Evolutionary conservation across 2,329 filamentous ascomycete genomes (phyloP).

Genomic region (Paraphoma chrysanthemicola): DNA sequence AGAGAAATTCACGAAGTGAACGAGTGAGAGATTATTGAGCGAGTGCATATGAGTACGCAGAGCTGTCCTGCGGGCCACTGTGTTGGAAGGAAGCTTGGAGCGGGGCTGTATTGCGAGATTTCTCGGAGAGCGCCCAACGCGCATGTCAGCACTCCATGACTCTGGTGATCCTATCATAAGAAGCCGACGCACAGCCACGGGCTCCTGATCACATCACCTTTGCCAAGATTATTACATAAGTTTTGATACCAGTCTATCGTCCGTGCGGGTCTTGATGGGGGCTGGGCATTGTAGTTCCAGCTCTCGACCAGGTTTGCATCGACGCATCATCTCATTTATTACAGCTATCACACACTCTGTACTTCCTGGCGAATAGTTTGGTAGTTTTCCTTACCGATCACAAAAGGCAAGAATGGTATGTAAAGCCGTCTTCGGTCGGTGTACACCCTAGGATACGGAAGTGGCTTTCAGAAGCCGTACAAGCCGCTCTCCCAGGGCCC

Average conservation of each 20-base stretch:
- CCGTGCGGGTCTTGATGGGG: conserved; percentile 10
- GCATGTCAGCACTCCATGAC: conserved; percentile 14
- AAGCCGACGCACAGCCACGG: conserved; percentile 17
- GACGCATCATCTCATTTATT: conserved; percentile 8
- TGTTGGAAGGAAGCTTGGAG: conserved; percentile 15
- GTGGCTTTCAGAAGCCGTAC: conserved; percentile 6
- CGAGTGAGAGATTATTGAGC: conserved; percentile 14
- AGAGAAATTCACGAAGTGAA: conserved; percentile 10
- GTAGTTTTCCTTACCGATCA: conserved; percentile 6
- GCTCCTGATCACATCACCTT: conserved; percentile 16
- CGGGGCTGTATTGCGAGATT: conserved; percentile 15
- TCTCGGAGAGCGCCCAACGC: conserved; percentile 7
- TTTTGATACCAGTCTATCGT: conserved; percentile 15
- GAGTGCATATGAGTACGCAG: conserved; percentile 14
- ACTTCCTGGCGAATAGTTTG: conserved; percentile 5
- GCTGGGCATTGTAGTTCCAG: conserved; percentile 11
- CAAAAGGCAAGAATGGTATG: conserved; percentile 4
- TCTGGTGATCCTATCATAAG: conserved; percentile 13
- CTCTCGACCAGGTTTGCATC: conserved; percentile 6
- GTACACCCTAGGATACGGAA: conserved; percentile 5
- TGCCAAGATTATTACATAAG: conserved; percentile 13
- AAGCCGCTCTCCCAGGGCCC: conserved; percentile 8
- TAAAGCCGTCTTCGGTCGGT: conserved; percentile 5
- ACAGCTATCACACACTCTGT: conserved; percentile 9
- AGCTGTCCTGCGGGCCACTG: conserved; percentile 11